These are phyloP conservation scores for Boletus insuetus DNA, from an alignment of 768 basidiomycete species.

Conservation along the genomic window DNA sequence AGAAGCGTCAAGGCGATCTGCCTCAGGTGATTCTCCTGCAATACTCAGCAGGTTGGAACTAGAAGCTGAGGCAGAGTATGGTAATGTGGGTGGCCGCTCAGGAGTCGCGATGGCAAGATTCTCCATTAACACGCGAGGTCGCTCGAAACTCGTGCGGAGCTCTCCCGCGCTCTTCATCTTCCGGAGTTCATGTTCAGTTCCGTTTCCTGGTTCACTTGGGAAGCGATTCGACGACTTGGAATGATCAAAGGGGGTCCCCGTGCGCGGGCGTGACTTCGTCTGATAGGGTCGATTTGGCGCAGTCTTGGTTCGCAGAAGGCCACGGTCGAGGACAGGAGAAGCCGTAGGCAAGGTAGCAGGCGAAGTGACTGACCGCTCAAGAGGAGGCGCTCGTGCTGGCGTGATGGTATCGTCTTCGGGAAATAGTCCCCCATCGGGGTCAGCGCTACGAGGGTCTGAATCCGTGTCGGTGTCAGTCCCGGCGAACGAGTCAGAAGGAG, in stretches of 20 bases:
- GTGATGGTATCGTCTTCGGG: conserved; percentile 74
- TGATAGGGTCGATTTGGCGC: conserved; percentile 60
- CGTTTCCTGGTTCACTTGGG: conserved; percentile 41
- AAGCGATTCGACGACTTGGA: conserved; percentile 13
- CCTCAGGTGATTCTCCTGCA: conserved; percentile 29
- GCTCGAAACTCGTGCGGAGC: conserved; percentile 45
- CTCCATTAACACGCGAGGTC: conserved; percentile 20
- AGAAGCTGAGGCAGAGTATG: conserved; percentile 61
- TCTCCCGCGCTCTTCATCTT: conserved; percentile 90
- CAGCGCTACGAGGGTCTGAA: conserved; percentile 48
- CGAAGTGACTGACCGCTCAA: conserved; percentile 51
- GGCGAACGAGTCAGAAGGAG: conserved; percentile 47
- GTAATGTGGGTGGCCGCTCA: conserved; percentile 41
- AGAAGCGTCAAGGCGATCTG: conserved; percentile 36
- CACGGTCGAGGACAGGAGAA: conserved; percentile 32
- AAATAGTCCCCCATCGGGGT: conserved; percentile 26
- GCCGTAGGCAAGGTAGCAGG: conserved; percentile 36
- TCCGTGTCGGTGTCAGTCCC: conserved; percentile 51
- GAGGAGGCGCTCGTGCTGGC: conserved; percentile 53
- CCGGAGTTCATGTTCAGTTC: conserved; percentile 60
- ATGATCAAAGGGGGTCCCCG: conserved; percentile 26
- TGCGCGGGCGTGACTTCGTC: conserved; percentile 41
- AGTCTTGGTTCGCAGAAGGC: conserved; percentile 70
- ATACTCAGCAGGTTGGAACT: conserved; percentile 61
- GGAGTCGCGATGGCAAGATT: conserved; percentile 34